Evolutionary conservation across 805 yeast species (phyloP).

Genomic region (Wickerhamiella alocasiicola): DNA sequence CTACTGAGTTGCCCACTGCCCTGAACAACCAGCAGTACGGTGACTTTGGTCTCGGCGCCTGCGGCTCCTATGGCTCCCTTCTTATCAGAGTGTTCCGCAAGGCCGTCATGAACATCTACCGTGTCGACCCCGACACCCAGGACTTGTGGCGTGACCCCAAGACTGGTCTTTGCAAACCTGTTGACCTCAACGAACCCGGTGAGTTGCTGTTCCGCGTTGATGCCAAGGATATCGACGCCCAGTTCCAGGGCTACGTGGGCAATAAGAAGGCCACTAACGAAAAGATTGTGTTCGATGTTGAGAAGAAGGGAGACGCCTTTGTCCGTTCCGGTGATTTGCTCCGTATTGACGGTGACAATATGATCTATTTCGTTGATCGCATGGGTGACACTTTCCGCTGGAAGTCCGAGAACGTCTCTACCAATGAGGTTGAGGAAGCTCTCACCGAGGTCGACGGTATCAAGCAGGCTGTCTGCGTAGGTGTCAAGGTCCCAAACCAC

Average conservation of each 20-base stretch:
- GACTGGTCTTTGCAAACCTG: constrained; percentile 47
- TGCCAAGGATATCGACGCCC: constrained; percentile 47
- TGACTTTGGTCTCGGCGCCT: constrained; percentile 74
- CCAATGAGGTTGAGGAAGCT: constrained; percentile 81
- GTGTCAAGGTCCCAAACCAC: constrained; percentile 74
- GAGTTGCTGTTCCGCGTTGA: constrained; percentile 72
- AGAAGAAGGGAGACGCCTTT: constrained; percentile 81
- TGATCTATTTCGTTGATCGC: constrained; percentile 77
- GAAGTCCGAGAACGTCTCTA: constrained; percentile 92
- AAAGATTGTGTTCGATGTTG: constrained; percentile 62
- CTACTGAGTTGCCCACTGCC: constrained; percentile 87
- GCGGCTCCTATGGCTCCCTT: constrained; percentile 56
- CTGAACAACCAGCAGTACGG: constrained; percentile 70
- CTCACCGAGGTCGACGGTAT: constrained; percentile 29
- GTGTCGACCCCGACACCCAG: constrained; percentile 68
- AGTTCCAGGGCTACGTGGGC: constrained; percentile 84
- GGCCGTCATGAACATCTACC: constrained; percentile 45
- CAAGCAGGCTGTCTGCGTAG: constrained; percentile 65
- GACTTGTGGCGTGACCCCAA: constrained; percentile 55
- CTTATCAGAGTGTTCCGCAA: constrained; percentile 34
- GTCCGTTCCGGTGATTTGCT: constrained; percentile 79
- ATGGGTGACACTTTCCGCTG: constrained; percentile 93
- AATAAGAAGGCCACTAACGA: constrained; percentile 67
- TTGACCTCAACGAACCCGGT: constrained; percentile 60
- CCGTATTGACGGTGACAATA: constrained; percentile 50